phyloP scores from a whole-genome alignment of 208 protist genomes.

The Angomonas desouzai region DNA sequence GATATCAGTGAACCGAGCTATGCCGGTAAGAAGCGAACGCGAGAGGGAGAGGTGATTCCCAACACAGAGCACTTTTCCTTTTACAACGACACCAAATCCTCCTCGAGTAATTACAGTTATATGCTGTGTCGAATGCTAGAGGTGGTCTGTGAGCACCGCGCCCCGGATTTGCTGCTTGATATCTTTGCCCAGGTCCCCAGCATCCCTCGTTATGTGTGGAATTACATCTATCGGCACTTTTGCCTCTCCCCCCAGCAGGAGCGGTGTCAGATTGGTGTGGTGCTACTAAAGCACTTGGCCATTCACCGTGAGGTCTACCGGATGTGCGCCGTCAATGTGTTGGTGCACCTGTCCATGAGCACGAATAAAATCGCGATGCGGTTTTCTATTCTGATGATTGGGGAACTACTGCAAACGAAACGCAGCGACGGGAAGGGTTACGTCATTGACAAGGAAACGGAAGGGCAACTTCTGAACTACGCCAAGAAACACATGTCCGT shows the following conservation, averaged over 20 bases:
- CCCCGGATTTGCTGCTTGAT: slow-evolving; percentile 43
- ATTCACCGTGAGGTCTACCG: slow-evolving; percentile 46
- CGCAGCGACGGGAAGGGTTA: slow-evolving; percentile 10
- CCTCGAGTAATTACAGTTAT: slow-evolving; percentile 65
- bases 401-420: slow-evolving; percentile 26
- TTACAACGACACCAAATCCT: slow-evolving; percentile 42
- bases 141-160: slow-evolving; percentile 53
- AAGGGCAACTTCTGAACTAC: slow-evolving; percentile 55
- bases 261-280: slow-evolving; percentile 56
- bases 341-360: slow-evolving; percentile 50
- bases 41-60: slow-evolving; percentile 16
- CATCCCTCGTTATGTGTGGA: slow-evolving; percentile 66
- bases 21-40: slow-evolving; percentile 10
- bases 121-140: slow-evolving; percentile 50
- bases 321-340: slow-evolving; percentile 53
- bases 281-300: slow-evolving; percentile 49
- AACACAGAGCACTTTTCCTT: slow-evolving; percentile 30
- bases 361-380: slow-evolving; percentile 50
- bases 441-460: slow-evolving; percentile 39
- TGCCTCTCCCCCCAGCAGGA: slow-evolving; percentile 52
- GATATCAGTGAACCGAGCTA: slow-evolving; percentile 21
- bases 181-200: slow-evolving; percentile 62
- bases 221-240: slow-evolving; percentile 60
- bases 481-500: slow-evolving; percentile 59
- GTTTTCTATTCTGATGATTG: slow-evolving; percentile 51